These are phyloP conservation scores for Falciphora oryzae DNA, from an alignment of 2,329 filamentous ascomycete species.

Conservation along the genomic window DNA sequence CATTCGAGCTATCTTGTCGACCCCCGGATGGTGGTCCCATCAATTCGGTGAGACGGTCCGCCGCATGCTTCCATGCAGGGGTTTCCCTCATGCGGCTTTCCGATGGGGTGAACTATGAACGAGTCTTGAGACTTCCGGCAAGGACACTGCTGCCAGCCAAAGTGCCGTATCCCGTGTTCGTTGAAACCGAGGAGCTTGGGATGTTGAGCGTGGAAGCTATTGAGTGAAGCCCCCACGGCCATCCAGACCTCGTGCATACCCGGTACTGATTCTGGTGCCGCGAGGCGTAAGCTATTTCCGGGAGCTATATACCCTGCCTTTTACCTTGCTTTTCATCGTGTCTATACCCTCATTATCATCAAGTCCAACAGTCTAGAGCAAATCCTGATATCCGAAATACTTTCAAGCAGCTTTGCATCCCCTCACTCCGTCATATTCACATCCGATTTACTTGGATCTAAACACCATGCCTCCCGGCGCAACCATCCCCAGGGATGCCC, in stretches of 20 bases:
- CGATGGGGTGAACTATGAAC: not conserved
- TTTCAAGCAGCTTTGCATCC: no score
- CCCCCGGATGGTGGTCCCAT: not conserved
- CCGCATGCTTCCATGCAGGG: not conserved
- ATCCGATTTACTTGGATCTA: not conserved
- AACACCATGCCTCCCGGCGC: conserved; percentile 1
- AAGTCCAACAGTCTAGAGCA: no score
- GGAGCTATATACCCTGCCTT: no score
- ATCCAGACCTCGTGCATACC: no score
- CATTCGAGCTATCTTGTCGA: not conserved
- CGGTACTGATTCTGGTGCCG: no score
- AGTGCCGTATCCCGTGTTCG: not conserved
- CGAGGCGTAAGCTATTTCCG: no score
- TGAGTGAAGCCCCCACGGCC: no score
- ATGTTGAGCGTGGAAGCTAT: no score
- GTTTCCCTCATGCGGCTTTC: not conserved
- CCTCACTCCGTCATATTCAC: no score
- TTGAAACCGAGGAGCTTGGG: not conserved
- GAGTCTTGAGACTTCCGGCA: not conserved
- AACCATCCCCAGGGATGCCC: not conserved
- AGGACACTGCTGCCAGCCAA: not conserved
- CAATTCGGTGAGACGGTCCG: not conserved
- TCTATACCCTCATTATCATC: no score
- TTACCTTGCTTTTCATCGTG: no score
- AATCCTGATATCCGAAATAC: no score